Base-by-base conservation (phyloP, 2,329 filamentous ascomycete species). In the Fusarium compactum region DNA sequence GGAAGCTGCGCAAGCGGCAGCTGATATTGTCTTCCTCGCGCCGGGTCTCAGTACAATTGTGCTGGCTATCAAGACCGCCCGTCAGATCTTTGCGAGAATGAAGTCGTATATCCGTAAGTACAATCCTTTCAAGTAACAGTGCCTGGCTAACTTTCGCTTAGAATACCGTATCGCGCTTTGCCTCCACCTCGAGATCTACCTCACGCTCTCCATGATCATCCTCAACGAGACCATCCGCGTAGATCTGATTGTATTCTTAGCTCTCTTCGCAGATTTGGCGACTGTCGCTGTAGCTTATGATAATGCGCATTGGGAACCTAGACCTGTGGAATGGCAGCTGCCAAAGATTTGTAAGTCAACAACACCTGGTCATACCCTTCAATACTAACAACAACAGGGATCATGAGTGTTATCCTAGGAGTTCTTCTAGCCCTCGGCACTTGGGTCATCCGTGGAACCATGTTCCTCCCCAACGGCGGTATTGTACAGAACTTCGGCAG, bases 201-300 rank as follows among this genome's bases (percentile, higher is more conserved):
- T 69, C 3, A 67, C 67, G 0, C 38, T 70, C 0, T 69, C 67
- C 0, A 70, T 69, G 56, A 18, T 70, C 24, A 70, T 69, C n/a
- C 46, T 69, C 34, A 69, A 70, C 41, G 67, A 69, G 10, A 69
- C 67, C 0, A 70, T 69, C 1, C 66, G 67, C 0, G 67, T 70
- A 9, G 67, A 69, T 1, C 18, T 69, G 0, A 48, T 69, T 0
- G 67, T 69, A 0, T 69, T 69, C 4, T 5, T 67, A 0, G 67
- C 67, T 0, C 7, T 69, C 0, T 69, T 70, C 1, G 67, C 67
- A 2, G 67, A 69, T 5, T 2, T 69, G 1, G 67, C 67, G 0
- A 69, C 67, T 0, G 67, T 69, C 3, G 67, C 67, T 2, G 67
- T 69, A 9, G 67, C 67, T n/a, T 69, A 69, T 6, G 67, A 70